Percentiles rank a stretch among this genome's conserved stretches.
phyloP scores from a whole-genome alignment of 1,139 yeast genomes.

The Zygosaccharomyces sapae region DNA sequence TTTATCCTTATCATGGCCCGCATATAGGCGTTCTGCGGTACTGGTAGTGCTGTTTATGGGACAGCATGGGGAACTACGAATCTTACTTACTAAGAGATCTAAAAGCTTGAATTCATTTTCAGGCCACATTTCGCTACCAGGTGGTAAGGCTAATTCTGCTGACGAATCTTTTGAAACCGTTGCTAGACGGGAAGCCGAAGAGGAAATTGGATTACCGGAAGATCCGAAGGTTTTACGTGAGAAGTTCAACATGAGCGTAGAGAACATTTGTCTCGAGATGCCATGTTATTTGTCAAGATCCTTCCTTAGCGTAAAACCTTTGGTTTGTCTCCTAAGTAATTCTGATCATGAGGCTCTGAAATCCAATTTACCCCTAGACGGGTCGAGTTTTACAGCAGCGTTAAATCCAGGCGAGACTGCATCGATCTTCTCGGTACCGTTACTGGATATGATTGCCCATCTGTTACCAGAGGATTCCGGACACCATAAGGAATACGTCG shows the following conservation, averaged over 20 bases:
- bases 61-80: constrained; percentile 65
- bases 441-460: constrained; percentile 50
- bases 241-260: constrained; percentile 48
- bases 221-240: constrained; percentile 45
- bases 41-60: constrained; percentile 69
- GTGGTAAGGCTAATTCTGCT: constrained; percentile 73
- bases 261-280: constrained; percentile 35
- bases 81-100: constrained; percentile 72
- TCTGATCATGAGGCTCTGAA: constrained; percentile 29
- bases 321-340: constrained; percentile 59
- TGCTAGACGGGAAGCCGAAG: constrained; percentile 77
- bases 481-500: constrained; percentile 35
- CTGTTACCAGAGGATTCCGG: constrained; percentile 23
- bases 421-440: constrained; percentile 63
- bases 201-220: constrained; percentile 73
- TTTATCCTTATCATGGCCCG: constrained; percentile 37
- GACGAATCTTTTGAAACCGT: constrained; percentile 66
- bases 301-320: constrained; percentile 75
- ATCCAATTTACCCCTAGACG: constrained; percentile 35
- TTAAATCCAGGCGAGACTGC: constrained; percentile 73
- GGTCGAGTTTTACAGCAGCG: constrained; percentile 28
- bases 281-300: constrained; percentile 80
- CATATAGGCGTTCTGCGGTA: constrained; percentile 64
- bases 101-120: constrained; percentile 66
- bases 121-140: constrained; percentile 87